Base-by-base conservation (phyloP, 768 basidiomycete genomes). In the Asterophora lycoperdoides region DNA sequence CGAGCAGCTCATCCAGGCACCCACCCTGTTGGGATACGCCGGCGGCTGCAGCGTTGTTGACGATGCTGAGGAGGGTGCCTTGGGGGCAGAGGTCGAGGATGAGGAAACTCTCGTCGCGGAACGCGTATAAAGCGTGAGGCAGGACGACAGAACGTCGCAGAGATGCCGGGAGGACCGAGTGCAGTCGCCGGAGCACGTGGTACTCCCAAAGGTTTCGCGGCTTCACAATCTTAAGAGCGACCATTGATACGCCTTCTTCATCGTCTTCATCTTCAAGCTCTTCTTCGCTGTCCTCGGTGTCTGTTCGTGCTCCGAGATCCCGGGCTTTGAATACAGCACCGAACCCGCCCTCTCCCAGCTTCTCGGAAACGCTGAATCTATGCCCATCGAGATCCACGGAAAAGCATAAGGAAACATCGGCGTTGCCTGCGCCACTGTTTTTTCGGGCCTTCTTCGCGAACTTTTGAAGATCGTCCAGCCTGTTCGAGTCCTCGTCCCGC, bases 301-400 rank as follows among this genome's bases (percentile, higher is more conserved):
- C 74, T 2, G 76, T 73, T 53, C 61, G 69, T 23, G 69, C 68
- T 6, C 80, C 74, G 9, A 77, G 67, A 60, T 84, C 77, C 47
- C 78, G 76, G 3, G 89, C 90, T 52, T 86, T 80, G 73, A 95
- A 99, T n/a, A 99, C 96, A 3, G 86, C 80, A 2, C 95, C 96
- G 58, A 95, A 99, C 0, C 94, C 92, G 5, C 96, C 96, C 68
- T 99, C 96, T 14, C 96, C 96, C 18, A 99, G 75, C 65, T 98
- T 99, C 53, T 87, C 87, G 3, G 75, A 69, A 4, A 97, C 81
- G 45, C 77, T 78, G 60, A 88, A 92, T 44, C 71, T 71, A 49
- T 77, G 78, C 3, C 76, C 84, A 38, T 74, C 74, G n/a, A 97
- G 69, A 14, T 68, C 69, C 35, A 98, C 62, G 17, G 77, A 58